A percentile compares a stretch with the other conserved stretches of the same genome.
Conservation (phyloP, 129 eudicot species). For the Flaveria bidentis region DNA sequence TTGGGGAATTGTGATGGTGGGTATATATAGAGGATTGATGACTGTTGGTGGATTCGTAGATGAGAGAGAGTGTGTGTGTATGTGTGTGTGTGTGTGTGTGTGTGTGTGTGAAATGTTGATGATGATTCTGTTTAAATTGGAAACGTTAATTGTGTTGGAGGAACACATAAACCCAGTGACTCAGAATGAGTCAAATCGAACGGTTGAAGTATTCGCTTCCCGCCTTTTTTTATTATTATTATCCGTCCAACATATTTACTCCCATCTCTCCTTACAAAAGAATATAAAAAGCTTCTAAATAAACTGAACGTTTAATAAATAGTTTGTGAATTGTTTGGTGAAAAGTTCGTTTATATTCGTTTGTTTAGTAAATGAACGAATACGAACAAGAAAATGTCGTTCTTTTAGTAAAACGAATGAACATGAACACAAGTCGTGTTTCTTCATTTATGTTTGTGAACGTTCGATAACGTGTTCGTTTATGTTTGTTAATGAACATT, state of each 20-base stretch:
- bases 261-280: no score
- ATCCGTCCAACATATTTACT: neutral
- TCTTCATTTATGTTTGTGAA: no score
- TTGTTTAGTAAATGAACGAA: no score
- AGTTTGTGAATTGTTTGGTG: no score
- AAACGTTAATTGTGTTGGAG: constrained; percentile 4
- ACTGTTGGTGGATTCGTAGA: constrained; percentile 16
- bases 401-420: no score
- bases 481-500: no score
- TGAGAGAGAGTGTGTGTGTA: neutral
- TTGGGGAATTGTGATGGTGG: neutral
- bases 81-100: neutral
- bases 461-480: no score
- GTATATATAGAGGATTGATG: constrained; percentile 13
- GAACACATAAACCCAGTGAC: neutral
- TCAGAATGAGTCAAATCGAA: constrained; percentile 24
- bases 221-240: constrained; percentile 27
- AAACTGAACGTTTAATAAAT: no score
- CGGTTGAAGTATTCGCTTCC: constrained; percentile 23
- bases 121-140: constrained; percentile 18
- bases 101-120: neutral
- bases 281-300: neutral
- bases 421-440: no score
- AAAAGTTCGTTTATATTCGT: no score
- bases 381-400: no score